A percentile compares a stretch with the other conserved stretches of the same genome.
phyloP scores from a whole-genome alignment of 108 stramenopile genomes.

The Nannochloropsis salina region DNA sequence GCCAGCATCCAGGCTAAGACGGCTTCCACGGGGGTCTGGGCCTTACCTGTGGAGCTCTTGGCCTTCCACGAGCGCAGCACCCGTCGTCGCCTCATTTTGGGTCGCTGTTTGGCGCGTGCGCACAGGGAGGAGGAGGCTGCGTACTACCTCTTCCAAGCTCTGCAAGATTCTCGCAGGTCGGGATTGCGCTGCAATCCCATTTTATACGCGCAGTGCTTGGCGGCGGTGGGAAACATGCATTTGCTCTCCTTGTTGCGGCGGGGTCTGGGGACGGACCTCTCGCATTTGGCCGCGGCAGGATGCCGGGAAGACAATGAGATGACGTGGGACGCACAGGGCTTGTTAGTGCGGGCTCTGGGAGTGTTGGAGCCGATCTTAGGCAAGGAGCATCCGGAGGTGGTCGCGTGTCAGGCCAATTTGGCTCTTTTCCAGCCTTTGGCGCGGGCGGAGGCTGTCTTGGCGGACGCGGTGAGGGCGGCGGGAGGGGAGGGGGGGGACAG shows the following conservation, averaged over 20 bases:
- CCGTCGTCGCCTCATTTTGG: slow-evolving; percentile 10
- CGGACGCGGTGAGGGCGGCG: not conserved
- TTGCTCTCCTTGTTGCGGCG: not conserved
- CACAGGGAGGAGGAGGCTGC: not conserved
- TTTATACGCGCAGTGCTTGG: slow-evolving; percentile 3
- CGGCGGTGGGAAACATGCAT: not conserved
- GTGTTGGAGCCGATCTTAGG: not conserved
- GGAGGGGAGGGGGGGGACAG: not conserved
- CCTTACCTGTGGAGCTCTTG: not conserved
- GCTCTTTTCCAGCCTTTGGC: not conserved
- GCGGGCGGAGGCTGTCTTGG: not conserved
- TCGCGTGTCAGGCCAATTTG: not conserved
- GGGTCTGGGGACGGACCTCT: not conserved
- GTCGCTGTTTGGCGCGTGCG: not conserved
- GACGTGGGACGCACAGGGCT: not conserved
- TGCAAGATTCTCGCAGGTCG: not conserved
- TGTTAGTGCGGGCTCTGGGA: not conserved
- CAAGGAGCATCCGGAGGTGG: not conserved
- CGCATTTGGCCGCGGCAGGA: slow-evolving; percentile 2
- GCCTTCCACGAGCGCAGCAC: not conserved
- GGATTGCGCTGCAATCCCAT: not conserved
- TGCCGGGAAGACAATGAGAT: not conserved
- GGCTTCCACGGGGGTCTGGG: not conserved
- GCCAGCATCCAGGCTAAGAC: not conserved
- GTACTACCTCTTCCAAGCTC: not conserved